phyloP scores from a whole-genome alignment of 148 eudicot genomes.

The Cornus kousa region DNA sequence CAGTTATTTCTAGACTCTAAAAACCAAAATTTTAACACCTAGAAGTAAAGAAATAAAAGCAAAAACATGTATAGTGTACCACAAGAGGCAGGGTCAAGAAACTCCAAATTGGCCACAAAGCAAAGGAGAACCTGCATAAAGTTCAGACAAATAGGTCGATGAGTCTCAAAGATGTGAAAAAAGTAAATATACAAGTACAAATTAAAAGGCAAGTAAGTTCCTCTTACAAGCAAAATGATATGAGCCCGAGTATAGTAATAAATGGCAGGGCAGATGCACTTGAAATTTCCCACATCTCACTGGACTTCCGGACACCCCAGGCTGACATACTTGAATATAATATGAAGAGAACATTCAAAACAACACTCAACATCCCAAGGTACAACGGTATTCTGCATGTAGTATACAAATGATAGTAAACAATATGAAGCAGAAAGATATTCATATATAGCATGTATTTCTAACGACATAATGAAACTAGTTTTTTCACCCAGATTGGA shows the following conservation, averaged over 20 bases:
- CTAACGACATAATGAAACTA: neutral
- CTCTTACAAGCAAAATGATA: constrained; percentile 84
- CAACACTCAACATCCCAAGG: constrained; percentile 63
- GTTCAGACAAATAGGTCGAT: constrained; percentile 10
- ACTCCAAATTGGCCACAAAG: constrained; percentile 43
- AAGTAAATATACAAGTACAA: neutral
- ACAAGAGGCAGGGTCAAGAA: constrained; percentile 47
- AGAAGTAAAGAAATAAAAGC: constrained; percentile 12
- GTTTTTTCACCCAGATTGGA: neutral
- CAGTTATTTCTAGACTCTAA: neutral
- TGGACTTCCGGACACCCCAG: constrained; percentile 58
- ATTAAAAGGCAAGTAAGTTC: constrained; percentile 6
- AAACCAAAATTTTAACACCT: neutral
- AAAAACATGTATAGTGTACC: constrained; percentile 64
- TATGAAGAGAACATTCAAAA: constrained; percentile 55
- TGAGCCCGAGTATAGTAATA: constrained; percentile 65
- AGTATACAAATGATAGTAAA: neutral
- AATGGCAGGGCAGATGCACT: constrained; percentile 67
- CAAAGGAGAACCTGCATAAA: constrained; percentile 53
- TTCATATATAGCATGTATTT: neutral
- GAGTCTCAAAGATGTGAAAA: neutral
- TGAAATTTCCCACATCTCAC: constrained; percentile 69
- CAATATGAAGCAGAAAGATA: neutral
- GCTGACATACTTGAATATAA: constrained; percentile 54
- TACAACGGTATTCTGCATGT: constrained; percentile 77